Conservation (phyloP, 495 filamentous ascomycete genomes). For the Penicillium crystallinum region DNA sequence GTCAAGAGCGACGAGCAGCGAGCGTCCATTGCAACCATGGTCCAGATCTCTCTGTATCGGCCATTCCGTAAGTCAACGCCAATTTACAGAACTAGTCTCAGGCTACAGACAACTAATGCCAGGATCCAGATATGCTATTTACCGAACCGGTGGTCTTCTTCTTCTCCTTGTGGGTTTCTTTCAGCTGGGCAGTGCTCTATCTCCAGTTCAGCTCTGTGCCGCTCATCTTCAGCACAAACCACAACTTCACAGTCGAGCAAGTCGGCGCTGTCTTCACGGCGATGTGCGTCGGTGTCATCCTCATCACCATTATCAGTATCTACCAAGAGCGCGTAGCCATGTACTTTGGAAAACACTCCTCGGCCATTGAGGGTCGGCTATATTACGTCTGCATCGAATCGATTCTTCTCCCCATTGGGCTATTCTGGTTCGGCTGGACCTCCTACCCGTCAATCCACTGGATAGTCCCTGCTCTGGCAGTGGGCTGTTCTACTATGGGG, state of each 20-base stretch:
- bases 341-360: constrained; percentile 37
- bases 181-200: constrained; percentile 88
- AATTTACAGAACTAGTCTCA: background rate
- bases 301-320: constrained; percentile 70
- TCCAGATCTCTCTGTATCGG: constrained; percentile 65
- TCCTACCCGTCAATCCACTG: constrained; percentile 63
- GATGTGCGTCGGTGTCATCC: constrained; percentile 60
- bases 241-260: constrained; percentile 65
- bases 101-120: background rate
- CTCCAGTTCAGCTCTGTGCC: constrained; percentile 76
- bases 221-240: constrained; percentile 65
- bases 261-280: constrained; percentile 68
- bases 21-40: constrained; percentile 62
- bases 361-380: constrained; percentile 70
- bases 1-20: constrained; percentile 81
- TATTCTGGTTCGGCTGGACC: constrained; percentile 83
- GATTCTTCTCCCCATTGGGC: constrained; percentile 62
- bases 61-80: constrained; percentile 59
- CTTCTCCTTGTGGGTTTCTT: constrained; percentile 87
- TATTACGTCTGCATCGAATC: constrained; percentile 78
- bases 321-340: constrained; percentile 58
- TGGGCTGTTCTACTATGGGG: constrained; percentile 75
- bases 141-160: constrained; percentile 94
- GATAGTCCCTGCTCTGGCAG: constrained; percentile 68
- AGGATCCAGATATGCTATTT: constrained; percentile 58